Conservation (phyloP, 345 rosid genomes). For the Carallia brachiata region DNA sequence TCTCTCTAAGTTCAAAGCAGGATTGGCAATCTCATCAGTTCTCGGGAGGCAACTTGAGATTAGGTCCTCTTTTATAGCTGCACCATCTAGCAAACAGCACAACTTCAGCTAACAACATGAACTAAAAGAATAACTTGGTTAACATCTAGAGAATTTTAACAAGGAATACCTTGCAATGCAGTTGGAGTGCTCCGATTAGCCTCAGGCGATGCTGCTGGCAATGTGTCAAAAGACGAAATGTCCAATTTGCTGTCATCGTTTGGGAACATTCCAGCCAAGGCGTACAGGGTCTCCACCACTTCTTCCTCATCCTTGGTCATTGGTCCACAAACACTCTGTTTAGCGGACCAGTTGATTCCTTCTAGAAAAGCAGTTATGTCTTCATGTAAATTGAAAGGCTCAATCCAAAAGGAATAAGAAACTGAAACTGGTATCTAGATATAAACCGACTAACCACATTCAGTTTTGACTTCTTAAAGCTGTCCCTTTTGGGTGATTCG, state of each 20-base stretch:
- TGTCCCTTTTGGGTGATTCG: slow-evolving; percentile 40
- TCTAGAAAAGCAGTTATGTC: slow-evolving; percentile 16
- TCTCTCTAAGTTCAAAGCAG: slow-evolving; percentile 19
- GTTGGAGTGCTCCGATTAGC: slow-evolving; percentile 18
- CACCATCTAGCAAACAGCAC: slow-evolving; percentile 14
- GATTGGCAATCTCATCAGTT: slow-evolving; percentile 22
- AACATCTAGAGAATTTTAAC: slow-evolving; percentile 4
- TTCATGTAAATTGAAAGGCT: slow-evolving; percentile 13
- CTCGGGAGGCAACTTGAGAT: slow-evolving; percentile 19
- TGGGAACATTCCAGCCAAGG: slow-evolving; percentile 76
- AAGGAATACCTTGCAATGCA: slow-evolving; percentile 21
- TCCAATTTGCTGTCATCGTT: slow-evolving; percentile 31
- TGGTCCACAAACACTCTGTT: slow-evolving; percentile 27
- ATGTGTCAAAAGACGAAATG: slow-evolving; percentile 17
- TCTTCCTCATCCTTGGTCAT: slow-evolving; percentile 95
- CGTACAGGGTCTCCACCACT: slow-evolving; percentile 79
- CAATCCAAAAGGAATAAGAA: slow-evolving; percentile 2
- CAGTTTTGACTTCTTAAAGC: slow-evolving; percentile 40
- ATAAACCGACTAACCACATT: slow-evolving; percentile 45
- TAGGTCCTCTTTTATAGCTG: slow-evolving; percentile 31
- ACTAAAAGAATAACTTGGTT: background rate
- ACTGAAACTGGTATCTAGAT: slow-evolving; percentile 14
- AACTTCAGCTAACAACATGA: slow-evolving; percentile 3
- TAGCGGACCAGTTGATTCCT: slow-evolving; percentile 15
- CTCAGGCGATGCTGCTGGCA: slow-evolving; percentile 29